Conservation (phyloP, 2,329 filamentous ascomycete species). For the Colletotrichum sp. region DNA sequence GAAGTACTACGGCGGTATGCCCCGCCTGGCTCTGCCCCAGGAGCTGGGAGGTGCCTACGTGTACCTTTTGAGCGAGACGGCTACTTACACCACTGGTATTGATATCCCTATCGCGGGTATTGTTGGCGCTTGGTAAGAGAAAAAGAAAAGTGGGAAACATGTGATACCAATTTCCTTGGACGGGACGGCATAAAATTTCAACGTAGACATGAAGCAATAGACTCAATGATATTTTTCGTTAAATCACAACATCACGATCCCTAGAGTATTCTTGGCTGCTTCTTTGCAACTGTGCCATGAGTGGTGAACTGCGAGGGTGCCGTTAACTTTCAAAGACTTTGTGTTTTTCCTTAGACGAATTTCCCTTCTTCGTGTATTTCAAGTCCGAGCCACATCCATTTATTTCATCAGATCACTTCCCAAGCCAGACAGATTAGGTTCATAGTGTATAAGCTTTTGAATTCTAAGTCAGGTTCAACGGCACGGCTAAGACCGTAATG, state of each 20-base stretch:
- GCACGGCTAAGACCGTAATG: background rate
- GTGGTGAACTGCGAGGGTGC: background rate
- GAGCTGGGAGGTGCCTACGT: constrained; percentile 64
- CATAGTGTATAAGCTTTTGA: background rate
- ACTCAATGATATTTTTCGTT: background rate
- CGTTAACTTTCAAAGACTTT: background rate
- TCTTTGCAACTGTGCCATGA: background rate
- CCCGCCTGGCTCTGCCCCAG: constrained; percentile 54
- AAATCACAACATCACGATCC: background rate
- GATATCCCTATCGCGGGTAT: constrained; percentile 49
- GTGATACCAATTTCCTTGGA: background rate
- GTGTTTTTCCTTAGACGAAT: accelerated
- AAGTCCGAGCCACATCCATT: background rate
- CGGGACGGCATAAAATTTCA: background rate
- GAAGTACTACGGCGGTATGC: constrained; percentile 64
- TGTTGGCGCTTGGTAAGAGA: constrained; percentile 26
- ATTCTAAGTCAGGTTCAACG: background rate
- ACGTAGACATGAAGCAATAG: constrained; percentile 2
- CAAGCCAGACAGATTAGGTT: accelerated
- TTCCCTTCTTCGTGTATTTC: accelerated
- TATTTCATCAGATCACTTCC: background rate
- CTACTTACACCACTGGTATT: constrained; percentile 53
- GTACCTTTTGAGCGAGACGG: constrained; percentile 57
- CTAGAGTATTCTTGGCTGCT: accelerated
- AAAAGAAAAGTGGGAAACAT: background rate